Conservation (phyloP, 2,329 filamentous ascomycete species). For the Cercospora sp. region DNA sequence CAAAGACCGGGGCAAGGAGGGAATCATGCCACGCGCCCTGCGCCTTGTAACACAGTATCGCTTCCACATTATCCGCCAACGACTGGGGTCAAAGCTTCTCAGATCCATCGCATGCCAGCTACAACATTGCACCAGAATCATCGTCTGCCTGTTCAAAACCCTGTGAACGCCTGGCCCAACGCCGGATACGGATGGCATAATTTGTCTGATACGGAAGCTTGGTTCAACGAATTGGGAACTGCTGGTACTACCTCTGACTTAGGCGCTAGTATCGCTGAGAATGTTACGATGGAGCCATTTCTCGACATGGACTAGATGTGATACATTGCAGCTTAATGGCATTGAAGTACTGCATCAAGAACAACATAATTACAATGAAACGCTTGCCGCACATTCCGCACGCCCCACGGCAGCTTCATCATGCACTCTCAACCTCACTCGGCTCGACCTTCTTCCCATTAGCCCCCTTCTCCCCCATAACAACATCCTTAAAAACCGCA, state of each 20-base stretch:
- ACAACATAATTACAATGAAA: background rate
- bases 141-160: background rate
- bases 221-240: background rate
- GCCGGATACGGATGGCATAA: background rate
- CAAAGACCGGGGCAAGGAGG: background rate
- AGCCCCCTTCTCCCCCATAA: background rate
- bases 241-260: background rate
- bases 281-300: background rate
- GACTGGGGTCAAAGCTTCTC: background rate
- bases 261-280: background rate
- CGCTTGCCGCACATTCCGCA: background rate
- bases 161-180: background rate
- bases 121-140: background rate
- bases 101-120: background rate
- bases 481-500: conserved; percentile 15
- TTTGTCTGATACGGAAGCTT: background rate
- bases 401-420: background rate
- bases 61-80: background rate
- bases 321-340: background rate
- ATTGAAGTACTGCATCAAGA: background rate
- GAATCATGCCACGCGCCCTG: background rate
- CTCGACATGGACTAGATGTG: background rate
- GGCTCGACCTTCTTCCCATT: background rate
- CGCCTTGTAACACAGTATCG: background rate
- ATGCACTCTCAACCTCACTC: background rate